Evolutionary conservation across 192 early-diverging fungal genomes (phyloP).

Genomic region (Backusella psychrophila): DNA sequence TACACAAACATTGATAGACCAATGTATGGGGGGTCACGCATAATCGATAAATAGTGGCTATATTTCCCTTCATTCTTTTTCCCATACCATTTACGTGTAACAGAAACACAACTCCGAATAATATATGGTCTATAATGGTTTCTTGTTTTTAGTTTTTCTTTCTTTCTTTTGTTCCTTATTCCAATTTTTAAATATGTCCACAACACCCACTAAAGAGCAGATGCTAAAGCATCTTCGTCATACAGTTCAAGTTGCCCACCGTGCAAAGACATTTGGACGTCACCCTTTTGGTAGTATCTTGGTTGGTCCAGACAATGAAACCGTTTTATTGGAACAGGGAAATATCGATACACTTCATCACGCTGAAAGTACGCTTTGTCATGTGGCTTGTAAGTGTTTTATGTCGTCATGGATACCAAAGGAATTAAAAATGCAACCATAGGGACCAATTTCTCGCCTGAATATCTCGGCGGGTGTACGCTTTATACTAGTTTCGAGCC

Average conservation of each 20-base stretch:
- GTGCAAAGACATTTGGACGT: conserved; percentile 14
- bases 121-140: neutral
- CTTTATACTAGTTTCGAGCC: conserved; percentile 28
- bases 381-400: conserved; percentile 22
- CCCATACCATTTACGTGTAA: neutral
- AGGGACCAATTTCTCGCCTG: conserved; percentile 20
- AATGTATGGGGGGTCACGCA: neutral
- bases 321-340: conserved; percentile 24
- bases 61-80: neutral
- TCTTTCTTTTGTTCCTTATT: neutral
- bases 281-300: conserved; percentile 31
- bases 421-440: neutral
- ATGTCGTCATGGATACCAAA: neutral
- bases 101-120: neutral
- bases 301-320: conserved; percentile 23
- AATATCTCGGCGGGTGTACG: conserved; percentile 18
- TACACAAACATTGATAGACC: neutral
- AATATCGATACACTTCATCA: conserved; percentile 33
- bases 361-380: conserved; percentile 22
- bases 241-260: conserved; percentile 16
- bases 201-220: neutral
- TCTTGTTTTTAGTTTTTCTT: neutral
- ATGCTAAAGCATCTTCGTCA: conserved; percentile 20
- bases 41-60: neutral
- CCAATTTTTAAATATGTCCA: neutral